These are phyloP conservation scores for Rhizopogon roseolus DNA, from an alignment of 768 basidiomycete genomes.

Conservation along the genomic window DNA sequence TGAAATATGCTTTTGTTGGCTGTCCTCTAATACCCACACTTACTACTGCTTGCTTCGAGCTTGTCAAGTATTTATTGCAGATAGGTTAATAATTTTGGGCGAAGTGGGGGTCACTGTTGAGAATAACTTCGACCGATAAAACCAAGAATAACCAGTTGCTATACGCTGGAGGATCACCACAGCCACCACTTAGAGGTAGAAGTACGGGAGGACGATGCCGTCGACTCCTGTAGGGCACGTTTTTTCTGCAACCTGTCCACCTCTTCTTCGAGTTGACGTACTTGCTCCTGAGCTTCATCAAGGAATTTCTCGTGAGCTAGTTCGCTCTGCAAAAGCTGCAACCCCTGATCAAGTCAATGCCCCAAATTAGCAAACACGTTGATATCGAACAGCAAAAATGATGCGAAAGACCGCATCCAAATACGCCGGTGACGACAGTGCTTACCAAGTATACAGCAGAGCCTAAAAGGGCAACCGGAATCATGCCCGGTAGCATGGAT, in stretches of 20 bases:
- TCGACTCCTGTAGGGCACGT: constrained; percentile 1
- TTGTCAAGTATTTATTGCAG: not conserved
- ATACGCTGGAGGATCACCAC: not conserved
- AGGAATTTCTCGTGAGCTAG: constrained; percentile 72
- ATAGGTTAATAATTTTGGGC: not conserved
- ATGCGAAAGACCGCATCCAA: constrained; percentile 1
- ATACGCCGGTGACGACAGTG: constrained; percentile 2
- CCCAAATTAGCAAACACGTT: constrained; percentile 11
- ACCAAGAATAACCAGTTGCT: not conserved
- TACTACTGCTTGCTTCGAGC: not conserved
- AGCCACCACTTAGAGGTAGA: constrained; percentile 19
- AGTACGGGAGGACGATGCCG: constrained; percentile 1
- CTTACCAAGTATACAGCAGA: constrained; percentile 75
- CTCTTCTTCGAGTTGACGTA: constrained; percentile 56
- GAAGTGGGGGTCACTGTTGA: not conserved
- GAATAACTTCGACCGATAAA: not conserved
- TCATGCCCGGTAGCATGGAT: constrained; percentile 67
- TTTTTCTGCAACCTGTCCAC: constrained; percentile 35
- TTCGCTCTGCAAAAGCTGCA: constrained; percentile 58
- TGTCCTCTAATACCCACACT: not conserved
- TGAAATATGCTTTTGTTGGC: not conserved
- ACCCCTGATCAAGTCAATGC: constrained; percentile 37
- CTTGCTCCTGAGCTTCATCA: constrained; percentile 50
- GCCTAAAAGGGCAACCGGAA: constrained; percentile 73
- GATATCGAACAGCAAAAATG: not conserved